These are phyloP conservation scores for Lachancea quebecensis DNA, from an alignment of 805 yeast genomes.

Conservation along the genomic window DNA sequence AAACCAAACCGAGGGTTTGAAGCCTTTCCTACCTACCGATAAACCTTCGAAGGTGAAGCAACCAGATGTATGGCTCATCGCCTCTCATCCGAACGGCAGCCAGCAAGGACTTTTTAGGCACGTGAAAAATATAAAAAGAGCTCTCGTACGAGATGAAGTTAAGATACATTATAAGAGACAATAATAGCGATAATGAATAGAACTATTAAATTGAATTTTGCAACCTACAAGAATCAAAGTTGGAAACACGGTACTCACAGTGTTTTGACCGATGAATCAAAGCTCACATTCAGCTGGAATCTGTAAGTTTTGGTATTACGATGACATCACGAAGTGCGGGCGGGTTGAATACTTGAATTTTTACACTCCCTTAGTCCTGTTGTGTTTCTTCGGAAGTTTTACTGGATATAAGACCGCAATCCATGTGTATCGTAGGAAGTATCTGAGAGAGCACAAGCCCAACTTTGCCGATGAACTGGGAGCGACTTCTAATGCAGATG, in stretches of 20 bases:
- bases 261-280: slow-evolving; percentile 1
- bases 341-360: slow-evolving; percentile 37
- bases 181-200: not conserved
- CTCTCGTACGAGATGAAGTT: not conserved
- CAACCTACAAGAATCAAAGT: no score
- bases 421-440: slow-evolving; percentile 19
- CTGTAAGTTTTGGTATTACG: slow-evolving; percentile 45
- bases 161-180: not conserved
- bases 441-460: slow-evolving; percentile 12
- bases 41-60: no score
- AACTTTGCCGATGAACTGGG: slow-evolving; percentile 17
- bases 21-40: not conserved
- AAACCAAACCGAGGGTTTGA: not conserved
- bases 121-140: no score
- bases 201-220: no score
- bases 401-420: slow-evolving; percentile 13
- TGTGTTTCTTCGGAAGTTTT: slow-evolving; percentile 7
- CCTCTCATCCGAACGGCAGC: not conserved
- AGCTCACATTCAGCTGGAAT: not conserved
- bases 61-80: not conserved
- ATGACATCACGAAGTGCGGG: slow-evolving; percentile 52
- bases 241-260: no score
- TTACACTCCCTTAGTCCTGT: slow-evolving; percentile 19
- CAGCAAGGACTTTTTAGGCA: not conserved
- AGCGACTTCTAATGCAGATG: slow-evolving; percentile 11